Evolutionary conservation across 768 basidiomycete genomes (phyloP).

Genomic region (Tricholoma bakamatsutake): DNA sequence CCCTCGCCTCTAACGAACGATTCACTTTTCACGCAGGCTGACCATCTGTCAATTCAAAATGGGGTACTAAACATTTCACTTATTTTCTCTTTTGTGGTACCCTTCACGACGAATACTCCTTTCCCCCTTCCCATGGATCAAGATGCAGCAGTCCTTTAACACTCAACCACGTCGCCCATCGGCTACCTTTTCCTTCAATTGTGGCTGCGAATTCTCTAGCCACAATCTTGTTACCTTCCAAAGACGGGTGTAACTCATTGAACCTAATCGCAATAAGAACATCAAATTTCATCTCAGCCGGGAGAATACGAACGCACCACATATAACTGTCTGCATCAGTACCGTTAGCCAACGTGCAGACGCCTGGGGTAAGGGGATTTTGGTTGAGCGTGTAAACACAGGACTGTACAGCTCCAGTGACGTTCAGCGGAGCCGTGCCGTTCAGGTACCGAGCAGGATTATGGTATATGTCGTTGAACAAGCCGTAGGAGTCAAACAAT

Average conservation of each 20-base stretch:
- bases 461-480: constrained; percentile 54
- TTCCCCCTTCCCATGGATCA: too few relatives aligned
- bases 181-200: constrained; percentile 30
- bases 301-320: constrained; percentile 29
- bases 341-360: constrained; percentile 28
- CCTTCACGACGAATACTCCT: too few relatives aligned
- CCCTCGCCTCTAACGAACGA: too few relatives aligned
- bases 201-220: constrained; percentile 36
- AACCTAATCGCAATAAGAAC: constrained; percentile 14
- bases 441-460: constrained; percentile 51
- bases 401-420: constrained; percentile 44
- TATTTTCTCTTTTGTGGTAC: too few relatives aligned
- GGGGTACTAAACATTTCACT: too few relatives aligned
- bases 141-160: constrained; percentile 1
- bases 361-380: constrained; percentile 6
- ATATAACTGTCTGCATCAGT: constrained; percentile 41
- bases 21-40: too few relatives aligned
- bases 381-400: constrained; percentile 38
- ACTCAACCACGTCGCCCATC: constrained; percentile 39
- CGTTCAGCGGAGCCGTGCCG: constrained; percentile 56
- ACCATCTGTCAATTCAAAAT: too few relatives aligned
- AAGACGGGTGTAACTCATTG: constrained; percentile 35
- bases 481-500: constrained; percentile 53
- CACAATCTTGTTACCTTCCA: constrained; percentile 33
- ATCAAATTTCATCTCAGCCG: not conserved